phyloP scores from a whole-genome alignment of 2,329 filamentous ascomycete species.

The Helicocarpus griseus region DNA sequence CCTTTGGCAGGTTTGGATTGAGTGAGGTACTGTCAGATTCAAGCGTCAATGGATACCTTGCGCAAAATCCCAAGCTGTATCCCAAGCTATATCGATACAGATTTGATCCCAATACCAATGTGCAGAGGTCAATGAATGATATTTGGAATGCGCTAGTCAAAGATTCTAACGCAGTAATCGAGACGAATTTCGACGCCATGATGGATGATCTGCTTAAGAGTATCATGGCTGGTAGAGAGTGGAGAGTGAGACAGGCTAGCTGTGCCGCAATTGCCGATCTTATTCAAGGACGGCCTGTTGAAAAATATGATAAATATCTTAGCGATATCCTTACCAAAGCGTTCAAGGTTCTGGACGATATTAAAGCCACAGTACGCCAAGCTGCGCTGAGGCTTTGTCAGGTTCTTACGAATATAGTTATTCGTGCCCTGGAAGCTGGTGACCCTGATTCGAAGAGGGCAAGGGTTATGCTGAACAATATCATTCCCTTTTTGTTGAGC shows the following conservation, averaged over 20 bases:
- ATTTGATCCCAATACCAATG: conserved; percentile 90
- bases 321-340: conserved; percentile 75
- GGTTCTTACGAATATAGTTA: conserved; percentile 72
- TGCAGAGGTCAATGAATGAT: conserved; percentile 90
- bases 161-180: conserved; percentile 66
- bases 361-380: conserved; percentile 78
- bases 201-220: conserved; percentile 78
- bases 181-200: conserved; percentile 77
- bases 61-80: conserved; percentile 84
- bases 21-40: conserved; percentile 87
- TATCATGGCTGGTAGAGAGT: conserved; percentile 73
- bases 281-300: conserved; percentile 66
- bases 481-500: conserved; percentile 83
- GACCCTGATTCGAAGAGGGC: conserved; percentile 57
- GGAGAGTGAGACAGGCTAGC: conserved; percentile 85
- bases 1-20: conserved; percentile 87
- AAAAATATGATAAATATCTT: conserved; percentile 74
- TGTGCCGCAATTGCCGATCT: conserved; percentile 84
- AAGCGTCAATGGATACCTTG: conserved; percentile 54
- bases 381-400: conserved; percentile 77
- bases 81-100: conserved; percentile 90
- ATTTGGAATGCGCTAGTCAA: conserved; percentile 97
- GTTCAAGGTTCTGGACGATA: conserved; percentile 89
- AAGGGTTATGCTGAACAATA: conserved; percentile 70
- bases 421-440: conserved; percentile 74